phyloP scores from a whole-genome alignment of 2,329 filamentous ascomycete species.

The Colletotrichum cereale region DNA sequence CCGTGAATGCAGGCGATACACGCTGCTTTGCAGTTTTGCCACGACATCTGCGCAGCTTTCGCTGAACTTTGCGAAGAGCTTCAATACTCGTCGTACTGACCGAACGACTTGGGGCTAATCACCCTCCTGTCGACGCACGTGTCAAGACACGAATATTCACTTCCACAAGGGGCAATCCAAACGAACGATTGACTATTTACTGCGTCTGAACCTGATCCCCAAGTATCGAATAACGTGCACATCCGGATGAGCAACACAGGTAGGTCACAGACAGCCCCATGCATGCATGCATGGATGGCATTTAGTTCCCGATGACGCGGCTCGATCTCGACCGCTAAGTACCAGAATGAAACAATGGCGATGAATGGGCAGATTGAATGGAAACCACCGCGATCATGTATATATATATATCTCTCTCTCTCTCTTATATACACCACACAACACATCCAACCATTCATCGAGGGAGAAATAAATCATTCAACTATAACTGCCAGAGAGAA shows the following conservation, averaged over 20 bases:
- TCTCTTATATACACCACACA: too few relatives aligned
- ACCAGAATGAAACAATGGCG: neutral
- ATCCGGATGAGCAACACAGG: constrained; percentile 19
- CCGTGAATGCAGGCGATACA: neutral
- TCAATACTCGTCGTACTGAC: constrained; percentile 3
- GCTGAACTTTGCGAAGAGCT: constrained; percentile 16
- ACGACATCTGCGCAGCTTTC: constrained; percentile 1
- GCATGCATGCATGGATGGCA: too few relatives aligned
- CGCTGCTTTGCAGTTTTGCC: constrained; percentile 1
- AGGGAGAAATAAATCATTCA: too few relatives aligned
- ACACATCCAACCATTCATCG: too few relatives aligned
- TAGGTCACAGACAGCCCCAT: too few relatives aligned
- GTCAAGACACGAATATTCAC: neutral
- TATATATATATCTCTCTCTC: neutral
- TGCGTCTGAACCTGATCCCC: constrained; percentile 31
- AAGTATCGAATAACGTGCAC: constrained; percentile 5
- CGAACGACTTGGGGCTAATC: neutral
- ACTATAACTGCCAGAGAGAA: too few relatives aligned
- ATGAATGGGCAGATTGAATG: constrained; percentile 2
- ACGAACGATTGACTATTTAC: constrained; percentile 19
- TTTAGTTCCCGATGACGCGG: neutral
- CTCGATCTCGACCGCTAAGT: neutral
- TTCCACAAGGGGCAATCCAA: constrained; percentile 23
- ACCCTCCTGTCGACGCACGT: neutral
- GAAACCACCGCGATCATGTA: neutral